Evolutionary conservation across 371 early-diverging fungal genomes (phyloP).

Genomic region (Syncephalis plumigaleata): DNA sequence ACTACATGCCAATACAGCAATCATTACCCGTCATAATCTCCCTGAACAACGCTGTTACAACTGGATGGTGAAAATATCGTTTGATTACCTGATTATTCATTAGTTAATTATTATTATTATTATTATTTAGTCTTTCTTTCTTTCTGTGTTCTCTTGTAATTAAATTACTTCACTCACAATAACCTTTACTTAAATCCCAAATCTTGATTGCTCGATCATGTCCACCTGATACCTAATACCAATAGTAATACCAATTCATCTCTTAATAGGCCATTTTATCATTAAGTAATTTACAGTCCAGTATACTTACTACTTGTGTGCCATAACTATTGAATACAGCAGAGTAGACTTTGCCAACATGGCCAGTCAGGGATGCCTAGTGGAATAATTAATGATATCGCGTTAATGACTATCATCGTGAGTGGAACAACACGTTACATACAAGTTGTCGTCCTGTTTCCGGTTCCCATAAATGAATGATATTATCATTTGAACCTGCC

Average conservation of each 20-base stretch:
- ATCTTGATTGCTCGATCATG: conserved; percentile 92
- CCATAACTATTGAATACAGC: conserved; percentile 71
- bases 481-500: conserved; percentile 81
- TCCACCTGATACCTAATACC: conserved; percentile 60
- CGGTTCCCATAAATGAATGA: conserved; percentile 72
- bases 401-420: neutral
- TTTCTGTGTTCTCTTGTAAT: too few relatives aligned
- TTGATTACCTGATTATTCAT: conserved; percentile 28
- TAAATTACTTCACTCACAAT: conserved; percentile 28
- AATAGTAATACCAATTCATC: neutral
- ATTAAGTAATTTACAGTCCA: neutral
- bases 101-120: neutral
- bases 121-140: too few relatives aligned
- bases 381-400: too few relatives aligned
- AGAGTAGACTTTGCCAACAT: conserved; percentile 81
- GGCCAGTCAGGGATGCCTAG: conserved; percentile 87
- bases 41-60: conserved; percentile 76
- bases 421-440: conserved; percentile 4
- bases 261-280: neutral
- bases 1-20: too few relatives aligned
- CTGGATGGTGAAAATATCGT: conserved; percentile 88
- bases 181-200: conserved; percentile 83
- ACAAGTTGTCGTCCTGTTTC: conserved; percentile 48
- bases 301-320: conserved; percentile 42
- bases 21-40: conserved; percentile 72